These are phyloP conservation scores for Acrocalymma vagum DNA, from an alignment of 2,329 filamentous ascomycete species.

Conservation along the genomic window DNA sequence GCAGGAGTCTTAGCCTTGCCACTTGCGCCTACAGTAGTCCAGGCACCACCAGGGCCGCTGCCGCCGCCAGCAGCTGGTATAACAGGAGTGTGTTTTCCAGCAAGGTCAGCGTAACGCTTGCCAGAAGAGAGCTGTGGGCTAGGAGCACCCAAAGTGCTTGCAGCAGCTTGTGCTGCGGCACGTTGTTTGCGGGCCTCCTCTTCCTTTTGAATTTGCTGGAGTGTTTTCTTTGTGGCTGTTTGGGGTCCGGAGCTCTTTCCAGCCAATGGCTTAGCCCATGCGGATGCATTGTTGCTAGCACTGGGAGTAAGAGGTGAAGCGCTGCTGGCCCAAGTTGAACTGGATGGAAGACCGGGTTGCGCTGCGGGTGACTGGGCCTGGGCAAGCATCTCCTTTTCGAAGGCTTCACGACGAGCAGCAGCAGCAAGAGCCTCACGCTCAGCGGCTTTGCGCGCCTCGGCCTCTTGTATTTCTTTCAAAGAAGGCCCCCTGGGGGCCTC, in stretches of 20 bases:
- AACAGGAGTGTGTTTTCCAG: conserved; percentile 73
- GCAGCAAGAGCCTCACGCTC: conserved; percentile 84
- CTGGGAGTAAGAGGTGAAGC: conserved; percentile 73
- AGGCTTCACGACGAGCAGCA: conserved; percentile 76
- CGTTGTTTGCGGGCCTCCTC: conserved; percentile 90
- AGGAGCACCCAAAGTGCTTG: conserved; percentile 54
- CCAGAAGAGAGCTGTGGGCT: conserved; percentile 59
- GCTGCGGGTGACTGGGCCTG: conserved; percentile 67
- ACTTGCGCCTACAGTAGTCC: conserved; percentile 94
- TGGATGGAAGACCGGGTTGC: conserved; percentile 83
- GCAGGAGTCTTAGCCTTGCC: conserved; percentile 86
- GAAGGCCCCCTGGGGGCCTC: conserved; percentile 85
- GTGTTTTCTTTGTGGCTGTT: conserved; percentile 77
- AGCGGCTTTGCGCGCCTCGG: conserved; percentile 91
- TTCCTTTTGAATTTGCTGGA: conserved; percentile 96
- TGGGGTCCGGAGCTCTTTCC: conserved; percentile 56
- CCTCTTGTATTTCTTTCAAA: conserved; percentile 94
- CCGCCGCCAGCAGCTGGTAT: conserved; percentile 53
- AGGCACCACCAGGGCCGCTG: conserved; percentile 72
- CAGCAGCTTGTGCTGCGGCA: conserved; percentile 61
- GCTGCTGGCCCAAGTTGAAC: conserved; percentile 85
- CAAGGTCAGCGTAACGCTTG: conserved; percentile 95
- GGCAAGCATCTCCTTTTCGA: conserved; percentile 80
- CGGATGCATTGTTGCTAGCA: conserved; percentile 53
- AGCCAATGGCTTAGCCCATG: conserved; percentile 70